Percentiles rank a stretch among this genome's conserved stretches.
phyloP scores from a whole-genome alignment of 495 filamentous ascomycete genomes.

The Cudoniella acicularis region DNA sequence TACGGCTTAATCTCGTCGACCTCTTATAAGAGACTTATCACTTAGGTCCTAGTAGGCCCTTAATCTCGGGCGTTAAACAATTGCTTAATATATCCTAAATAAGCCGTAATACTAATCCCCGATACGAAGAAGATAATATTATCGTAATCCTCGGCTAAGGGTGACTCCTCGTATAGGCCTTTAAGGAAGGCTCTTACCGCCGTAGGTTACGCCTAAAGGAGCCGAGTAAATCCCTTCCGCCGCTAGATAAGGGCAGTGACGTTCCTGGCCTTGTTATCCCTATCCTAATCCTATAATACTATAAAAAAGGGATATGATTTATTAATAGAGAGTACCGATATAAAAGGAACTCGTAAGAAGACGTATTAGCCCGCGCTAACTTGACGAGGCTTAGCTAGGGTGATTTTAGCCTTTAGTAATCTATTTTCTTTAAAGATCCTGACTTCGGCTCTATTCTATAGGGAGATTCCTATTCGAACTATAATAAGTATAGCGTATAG shows the following conservation, averaged over 20 bases:
- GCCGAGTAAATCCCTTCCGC: constrained; percentile 13
- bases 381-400: constrained; percentile 7
- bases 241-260: constrained; percentile 11
- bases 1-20: constrained; percentile 13
- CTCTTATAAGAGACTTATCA: constrained; percentile 18
- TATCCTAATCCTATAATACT: constrained; percentile 11
- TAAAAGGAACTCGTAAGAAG: constrained; percentile 12
- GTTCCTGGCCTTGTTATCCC: constrained; percentile 12
- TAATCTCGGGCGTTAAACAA: constrained; percentile 14
- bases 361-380: constrained; percentile 10
- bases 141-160: constrained; percentile 11
- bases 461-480: too few species aligned
- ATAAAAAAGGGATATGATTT: constrained; percentile 14
- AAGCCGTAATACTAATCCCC: constrained; percentile 12
- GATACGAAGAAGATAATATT: constrained; percentile 17
- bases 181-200: constrained; percentile 13
- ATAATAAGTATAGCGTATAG: too few species aligned
- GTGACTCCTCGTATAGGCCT: constrained; percentile 11
- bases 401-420: constrained; percentile 11
- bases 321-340: constrained; percentile 5
- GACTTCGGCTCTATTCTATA: constrained; percentile 12
- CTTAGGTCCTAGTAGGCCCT: constrained; percentile 12
- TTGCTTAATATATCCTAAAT: constrained; percentile 16
- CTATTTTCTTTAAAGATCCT: constrained; percentile 14
- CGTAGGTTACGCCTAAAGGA: constrained; percentile 4